A percentile compares a stretch with the other conserved stretches of the same genome.
phyloP scores from a whole-genome alignment of 352 stramenopile species.

The Globisporangium canariense region DNA sequence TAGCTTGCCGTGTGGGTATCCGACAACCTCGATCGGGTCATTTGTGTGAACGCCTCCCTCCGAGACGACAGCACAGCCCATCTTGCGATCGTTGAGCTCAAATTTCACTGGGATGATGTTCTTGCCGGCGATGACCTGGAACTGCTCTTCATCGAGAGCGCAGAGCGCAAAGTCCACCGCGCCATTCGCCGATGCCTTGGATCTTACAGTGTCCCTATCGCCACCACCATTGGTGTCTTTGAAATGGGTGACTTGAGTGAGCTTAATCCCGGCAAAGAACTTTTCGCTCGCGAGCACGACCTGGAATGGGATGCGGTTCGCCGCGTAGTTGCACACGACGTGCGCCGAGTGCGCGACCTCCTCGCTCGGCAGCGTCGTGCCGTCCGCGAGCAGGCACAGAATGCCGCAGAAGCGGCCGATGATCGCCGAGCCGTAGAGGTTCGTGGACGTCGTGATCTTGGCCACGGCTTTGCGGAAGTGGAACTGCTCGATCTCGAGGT shows the following conservation, averaged over 20 bases:
- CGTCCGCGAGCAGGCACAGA: conserved; percentile 52
- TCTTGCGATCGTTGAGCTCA: conserved; percentile 54
- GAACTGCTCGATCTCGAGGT: conserved; percentile 62
- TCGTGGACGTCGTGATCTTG: conserved; percentile 46
- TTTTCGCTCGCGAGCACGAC: conserved; percentile 39
- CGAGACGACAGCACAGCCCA: conserved; percentile 32
- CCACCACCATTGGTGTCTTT: neutral
- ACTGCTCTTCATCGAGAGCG: conserved; percentile 52
- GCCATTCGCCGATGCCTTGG: conserved; percentile 9
- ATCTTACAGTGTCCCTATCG: neutral
- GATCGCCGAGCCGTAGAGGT: conserved; percentile 42
- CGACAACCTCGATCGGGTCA: conserved; percentile 47
- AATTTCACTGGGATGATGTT: conserved; percentile 48
- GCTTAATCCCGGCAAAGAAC: conserved; percentile 43
- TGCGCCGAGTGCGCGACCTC: conserved; percentile 33
- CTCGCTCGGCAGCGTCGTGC: conserved; percentile 40
- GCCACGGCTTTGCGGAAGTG: conserved; percentile 60
- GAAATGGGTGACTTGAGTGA: conserved; percentile 6
- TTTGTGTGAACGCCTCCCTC: conserved; percentile 20
- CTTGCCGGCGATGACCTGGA: conserved; percentile 32
- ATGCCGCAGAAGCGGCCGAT: conserved; percentile 44
- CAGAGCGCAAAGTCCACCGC: conserved; percentile 43
- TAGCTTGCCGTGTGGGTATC: conserved; percentile 51
- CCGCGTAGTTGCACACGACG: conserved; percentile 52
- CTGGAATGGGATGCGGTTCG: conserved; percentile 41